Percentiles rank a stretch among this genome's conserved stretches.
Conservation (phyloP, 2,329 filamentous ascomycete species). For the Emmonsiellopsis sp. region DNA sequence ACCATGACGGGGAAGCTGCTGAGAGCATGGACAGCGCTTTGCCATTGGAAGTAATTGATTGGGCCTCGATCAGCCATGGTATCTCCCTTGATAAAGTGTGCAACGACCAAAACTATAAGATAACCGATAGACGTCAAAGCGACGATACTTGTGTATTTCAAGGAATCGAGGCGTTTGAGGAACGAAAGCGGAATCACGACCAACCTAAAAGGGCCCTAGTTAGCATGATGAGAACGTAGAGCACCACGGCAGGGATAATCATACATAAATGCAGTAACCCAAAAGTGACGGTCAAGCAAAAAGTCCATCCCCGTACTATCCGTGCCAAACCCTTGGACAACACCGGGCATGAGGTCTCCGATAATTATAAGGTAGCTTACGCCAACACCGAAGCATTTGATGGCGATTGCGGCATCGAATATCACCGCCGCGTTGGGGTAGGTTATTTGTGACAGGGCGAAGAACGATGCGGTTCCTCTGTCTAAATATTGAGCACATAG, state of each 20-base stretch:
- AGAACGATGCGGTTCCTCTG: constrained; percentile 80
- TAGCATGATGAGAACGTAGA: neutral
- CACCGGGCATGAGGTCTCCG: constrained; percentile 94
- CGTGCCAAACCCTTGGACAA: constrained; percentile 69
- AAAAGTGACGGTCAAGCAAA: constrained; percentile 83
- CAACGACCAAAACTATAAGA: constrained; percentile 83
- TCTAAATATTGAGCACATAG: constrained; percentile 90
- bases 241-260: constrained; percentile 15
- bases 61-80: constrained; percentile 62
- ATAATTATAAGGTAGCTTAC: constrained; percentile 99
- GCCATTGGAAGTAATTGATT: constrained; percentile 69
- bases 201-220: constrained; percentile 44
- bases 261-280: constrained; percentile 94
- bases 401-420: constrained; percentile 89
- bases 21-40: constrained; percentile 65
- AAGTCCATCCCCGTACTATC: constrained; percentile 57
- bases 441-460: constrained; percentile 91
- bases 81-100: constrained; percentile 75
- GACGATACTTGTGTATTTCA: constrained; percentile 93
- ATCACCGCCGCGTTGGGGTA: constrained; percentile 93
- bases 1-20: constrained; percentile 90
- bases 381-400: constrained; percentile 96
- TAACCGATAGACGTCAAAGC: constrained; percentile 91
- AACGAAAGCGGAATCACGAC: constrained; percentile 93
- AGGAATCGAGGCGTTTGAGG: constrained; percentile 77